Conservation (phyloP, 805 yeast genomes). For the Alloascoidea africana region DNA sequence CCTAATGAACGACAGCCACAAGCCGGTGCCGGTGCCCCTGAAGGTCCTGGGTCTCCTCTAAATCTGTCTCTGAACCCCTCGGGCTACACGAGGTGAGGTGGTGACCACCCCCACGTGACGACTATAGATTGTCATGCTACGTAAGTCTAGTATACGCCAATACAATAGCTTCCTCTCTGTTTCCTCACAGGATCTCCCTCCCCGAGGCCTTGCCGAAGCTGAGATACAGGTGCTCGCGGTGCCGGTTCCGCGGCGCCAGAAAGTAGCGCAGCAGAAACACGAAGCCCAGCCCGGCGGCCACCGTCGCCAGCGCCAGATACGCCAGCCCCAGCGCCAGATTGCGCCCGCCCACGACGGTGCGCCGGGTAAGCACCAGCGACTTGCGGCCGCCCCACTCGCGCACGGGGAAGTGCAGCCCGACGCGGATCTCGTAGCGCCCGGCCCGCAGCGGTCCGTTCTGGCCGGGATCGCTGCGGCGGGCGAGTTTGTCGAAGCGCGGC, state of each 20-base stretch:
- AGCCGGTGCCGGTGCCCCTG: no score
- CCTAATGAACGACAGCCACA: no score
- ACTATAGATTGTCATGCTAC: no score
- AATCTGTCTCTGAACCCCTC: no score
- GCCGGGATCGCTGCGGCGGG: conserved; percentile 51
- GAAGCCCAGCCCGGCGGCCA: conserved; percentile 56
- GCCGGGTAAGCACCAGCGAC: conserved; percentile 65
- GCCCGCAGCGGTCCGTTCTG: conserved; percentile 29
- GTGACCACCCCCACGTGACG: no score
- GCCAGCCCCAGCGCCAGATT: conserved; percentile 76
- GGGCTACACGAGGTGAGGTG: no score
- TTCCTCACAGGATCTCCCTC: background rate
- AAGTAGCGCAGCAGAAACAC: conserved; percentile 70
- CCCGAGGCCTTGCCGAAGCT: background rate
- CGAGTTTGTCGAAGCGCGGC: conserved; percentile 76
- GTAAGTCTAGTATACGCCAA: no score
- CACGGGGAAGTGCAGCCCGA: conserved; percentile 74
- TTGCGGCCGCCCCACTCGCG: conserved; percentile 80
- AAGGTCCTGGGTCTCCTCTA: no score
- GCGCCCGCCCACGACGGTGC: conserved; percentile 76
- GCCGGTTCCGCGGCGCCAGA: conserved; percentile 64
- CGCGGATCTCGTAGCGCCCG: conserved; percentile 57
- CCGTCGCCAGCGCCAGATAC: conserved; percentile 69
- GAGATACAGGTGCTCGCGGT: background rate
- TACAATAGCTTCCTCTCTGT: no score